phyloP scores from a whole-genome alignment of 2,329 filamentous ascomycete genomes.

The Aureobasidium subglaciale region DNA sequence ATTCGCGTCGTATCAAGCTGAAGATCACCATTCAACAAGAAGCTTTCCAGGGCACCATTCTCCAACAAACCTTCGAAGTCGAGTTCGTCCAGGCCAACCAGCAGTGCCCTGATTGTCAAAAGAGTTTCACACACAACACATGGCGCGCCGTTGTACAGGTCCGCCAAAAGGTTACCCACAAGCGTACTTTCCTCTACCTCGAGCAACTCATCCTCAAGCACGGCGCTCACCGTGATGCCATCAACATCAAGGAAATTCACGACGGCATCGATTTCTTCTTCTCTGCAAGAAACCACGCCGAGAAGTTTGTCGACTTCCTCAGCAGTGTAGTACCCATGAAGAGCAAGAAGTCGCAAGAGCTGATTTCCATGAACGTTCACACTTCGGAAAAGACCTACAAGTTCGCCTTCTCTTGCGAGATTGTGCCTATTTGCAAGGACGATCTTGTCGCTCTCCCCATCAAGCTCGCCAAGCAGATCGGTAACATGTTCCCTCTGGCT shows the following conservation, averaged over 20 bases:
- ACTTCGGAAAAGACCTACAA: conserved; percentile 90
- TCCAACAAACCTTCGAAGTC: conserved; percentile 95
- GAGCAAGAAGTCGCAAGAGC: conserved; percentile 78
- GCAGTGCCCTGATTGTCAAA: conserved; percentile 90
- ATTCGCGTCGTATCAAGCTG: conserved; percentile 84
- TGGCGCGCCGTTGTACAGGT: conserved; percentile 94
- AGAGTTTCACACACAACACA: conserved; percentile 93
- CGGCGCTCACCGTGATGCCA: conserved; percentile 80
- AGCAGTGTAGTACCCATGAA: conserved; percentile 72
- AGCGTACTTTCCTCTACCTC: conserved; percentile 74
- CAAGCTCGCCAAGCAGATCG: conserved; percentile 75
- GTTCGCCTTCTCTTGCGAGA: conserved; percentile 80
- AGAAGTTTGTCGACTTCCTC: conserved; percentile 87
- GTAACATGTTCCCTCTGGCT: conserved; percentile 81
- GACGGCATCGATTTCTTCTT: conserved; percentile 97
- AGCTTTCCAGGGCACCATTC: conserved; percentile 56
- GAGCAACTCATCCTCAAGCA: conserved; percentile 97
- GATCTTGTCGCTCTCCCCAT: conserved; percentile 91
- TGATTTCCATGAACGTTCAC: conserved; percentile 90
- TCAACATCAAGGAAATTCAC: conserved; percentile 96
- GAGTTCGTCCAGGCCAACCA: conserved; percentile 85
- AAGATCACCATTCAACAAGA: conserved; percentile 88
- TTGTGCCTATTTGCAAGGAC: conserved; percentile 95
- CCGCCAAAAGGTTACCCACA: conserved; percentile 93
- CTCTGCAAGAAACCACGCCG: conserved; percentile 78